A percentile compares a stretch with the other conserved stretches of the same genome.
These are phyloP conservation scores for Xylaria sp. DNA, from an alignment of 2,329 filamentous ascomycete species.

Conservation along the genomic window DNA sequence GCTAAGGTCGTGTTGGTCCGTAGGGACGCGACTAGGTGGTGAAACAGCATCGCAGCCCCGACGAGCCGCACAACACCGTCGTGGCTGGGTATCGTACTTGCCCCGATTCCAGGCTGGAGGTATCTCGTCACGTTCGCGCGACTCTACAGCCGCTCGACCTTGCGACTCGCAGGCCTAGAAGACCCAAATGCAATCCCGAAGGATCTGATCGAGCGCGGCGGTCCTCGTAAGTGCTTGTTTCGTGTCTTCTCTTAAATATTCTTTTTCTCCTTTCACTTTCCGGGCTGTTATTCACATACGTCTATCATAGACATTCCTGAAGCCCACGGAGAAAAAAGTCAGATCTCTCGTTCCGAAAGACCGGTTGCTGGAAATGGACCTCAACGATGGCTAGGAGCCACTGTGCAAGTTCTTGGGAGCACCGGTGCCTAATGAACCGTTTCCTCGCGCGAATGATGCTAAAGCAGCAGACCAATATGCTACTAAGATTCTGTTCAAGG, in stretches of 20 bases:
- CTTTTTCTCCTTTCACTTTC: not conserved
- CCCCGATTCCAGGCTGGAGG: slow-evolving; percentile 42
- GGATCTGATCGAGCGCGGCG: not conserved
- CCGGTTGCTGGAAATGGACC: slow-evolving; percentile 34
- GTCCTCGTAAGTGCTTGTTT: not conserved
- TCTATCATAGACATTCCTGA: not conserved
- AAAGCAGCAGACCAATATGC: slow-evolving; percentile 34
- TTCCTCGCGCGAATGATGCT: slow-evolving; percentile 44
- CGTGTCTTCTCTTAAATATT: not conserved
- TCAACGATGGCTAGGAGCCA: slow-evolving; percentile 45
- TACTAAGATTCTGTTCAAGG: not conserved
- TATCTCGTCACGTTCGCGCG: slow-evolving; percentile 32
- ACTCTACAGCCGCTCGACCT: slow-evolving; percentile 2
- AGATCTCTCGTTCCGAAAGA: not conserved
- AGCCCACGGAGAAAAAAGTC: not conserved
- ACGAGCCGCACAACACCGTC: slow-evolving; percentile 30
- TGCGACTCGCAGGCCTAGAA: not conserved
- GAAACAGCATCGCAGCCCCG: slow-evolving; percentile 39
- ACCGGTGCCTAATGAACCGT: slow-evolving; percentile 41
- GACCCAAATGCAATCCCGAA: not conserved
- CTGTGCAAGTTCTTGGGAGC: slow-evolving; percentile 42
- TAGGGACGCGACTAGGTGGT: slow-evolving; percentile 41
- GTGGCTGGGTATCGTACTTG: slow-evolving; percentile 32
- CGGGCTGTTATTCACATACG: not conserved
- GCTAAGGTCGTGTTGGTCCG: slow-evolving; percentile 41